Percentiles rank a stretch among this genome's conserved stretches.
phyloP scores from a whole-genome alignment of 2,329 filamentous ascomycete genomes.

The Cladorrhinum sp. region DNA sequence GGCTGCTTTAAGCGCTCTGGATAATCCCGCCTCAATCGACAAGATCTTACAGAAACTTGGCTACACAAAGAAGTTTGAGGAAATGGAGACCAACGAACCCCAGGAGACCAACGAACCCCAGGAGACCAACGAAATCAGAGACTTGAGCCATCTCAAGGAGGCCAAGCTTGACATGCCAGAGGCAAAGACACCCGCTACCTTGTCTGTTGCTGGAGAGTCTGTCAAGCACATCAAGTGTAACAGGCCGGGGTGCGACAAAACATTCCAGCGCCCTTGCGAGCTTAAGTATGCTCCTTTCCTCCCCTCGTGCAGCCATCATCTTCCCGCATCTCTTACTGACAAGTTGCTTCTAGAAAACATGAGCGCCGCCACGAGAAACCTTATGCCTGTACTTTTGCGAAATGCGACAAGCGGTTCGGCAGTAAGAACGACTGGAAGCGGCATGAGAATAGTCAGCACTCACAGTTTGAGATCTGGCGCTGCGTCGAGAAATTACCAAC shows the following conservation, averaged over 20 bases:
- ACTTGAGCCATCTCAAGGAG: not conserved
- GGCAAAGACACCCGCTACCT: constrained; percentile 4
- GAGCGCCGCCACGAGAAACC: constrained; percentile 76
- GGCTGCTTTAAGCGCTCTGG: constrained; percentile 12
- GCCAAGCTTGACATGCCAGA: not conserved
- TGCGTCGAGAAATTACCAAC: constrained; percentile 48
- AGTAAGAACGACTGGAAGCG: constrained; percentile 94
- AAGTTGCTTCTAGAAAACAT: constrained; percentile 63
- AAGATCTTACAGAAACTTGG: constrained; percentile 31
- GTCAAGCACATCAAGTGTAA: not conserved
- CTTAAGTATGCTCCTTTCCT: constrained; percentile 46
- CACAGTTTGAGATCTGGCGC: constrained; percentile 66
- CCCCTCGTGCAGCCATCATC: not conserved
- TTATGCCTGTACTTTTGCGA: constrained; percentile 73
- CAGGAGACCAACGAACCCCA: no score
- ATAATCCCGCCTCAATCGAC: constrained; percentile 31
- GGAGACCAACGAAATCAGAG: constrained; percentile 25
- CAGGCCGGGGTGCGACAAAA: constrained; percentile 39
- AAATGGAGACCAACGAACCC: constrained; percentile 6
- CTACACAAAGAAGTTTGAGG: constrained; percentile 19
- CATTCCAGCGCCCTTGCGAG: constrained; percentile 51
- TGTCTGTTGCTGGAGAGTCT: not conserved
- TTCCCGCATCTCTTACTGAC: constrained; percentile 24
- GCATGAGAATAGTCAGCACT: constrained; percentile 80
- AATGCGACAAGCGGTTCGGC: constrained; percentile 74